These are phyloP conservation scores for Camelina laxa DNA, from an alignment of 345 rosid genomes.

Conservation along the genomic window DNA sequence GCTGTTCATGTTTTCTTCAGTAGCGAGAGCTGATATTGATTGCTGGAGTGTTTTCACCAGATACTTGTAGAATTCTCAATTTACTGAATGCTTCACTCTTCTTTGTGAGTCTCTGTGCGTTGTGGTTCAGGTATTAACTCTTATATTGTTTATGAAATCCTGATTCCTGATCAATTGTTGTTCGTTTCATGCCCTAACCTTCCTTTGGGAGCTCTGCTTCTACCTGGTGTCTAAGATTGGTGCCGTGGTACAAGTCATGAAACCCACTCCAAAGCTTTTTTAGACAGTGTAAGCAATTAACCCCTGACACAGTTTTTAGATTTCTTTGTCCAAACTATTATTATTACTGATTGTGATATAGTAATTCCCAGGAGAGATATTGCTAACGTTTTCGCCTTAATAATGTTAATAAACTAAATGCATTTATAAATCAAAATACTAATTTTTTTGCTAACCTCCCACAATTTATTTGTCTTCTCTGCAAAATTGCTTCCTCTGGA, in stretches of 20 bases:
- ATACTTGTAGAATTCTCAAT: slow-evolving; percentile 4
- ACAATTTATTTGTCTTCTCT: neutral
- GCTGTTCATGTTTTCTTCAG: neutral
- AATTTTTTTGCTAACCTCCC: neutral
- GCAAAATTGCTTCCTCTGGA: neutral
- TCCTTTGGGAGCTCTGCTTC: neutral
- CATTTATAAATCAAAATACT: neutral
- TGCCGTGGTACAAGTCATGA: neutral
- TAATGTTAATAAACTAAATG: neutral
- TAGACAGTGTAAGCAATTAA: neutral
- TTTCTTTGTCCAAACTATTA: neutral
- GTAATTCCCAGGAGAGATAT: neutral
- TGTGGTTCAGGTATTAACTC: neutral
- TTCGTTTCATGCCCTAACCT: neutral
- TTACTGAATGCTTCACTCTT: neutral
- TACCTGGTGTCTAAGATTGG: neutral
- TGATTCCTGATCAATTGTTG: neutral
- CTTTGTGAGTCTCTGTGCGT: neutral
- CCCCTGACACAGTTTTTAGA: neutral
- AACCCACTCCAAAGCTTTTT: neutral
- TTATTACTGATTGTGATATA: neutral
- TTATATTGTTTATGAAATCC: neutral
- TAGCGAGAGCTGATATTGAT: neutral
- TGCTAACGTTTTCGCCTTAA: neutral
- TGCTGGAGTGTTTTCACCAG: neutral